Base-by-base conservation (phyloP, 1,139 yeast genomes). In the Pichia sorboxylosa region DNA sequence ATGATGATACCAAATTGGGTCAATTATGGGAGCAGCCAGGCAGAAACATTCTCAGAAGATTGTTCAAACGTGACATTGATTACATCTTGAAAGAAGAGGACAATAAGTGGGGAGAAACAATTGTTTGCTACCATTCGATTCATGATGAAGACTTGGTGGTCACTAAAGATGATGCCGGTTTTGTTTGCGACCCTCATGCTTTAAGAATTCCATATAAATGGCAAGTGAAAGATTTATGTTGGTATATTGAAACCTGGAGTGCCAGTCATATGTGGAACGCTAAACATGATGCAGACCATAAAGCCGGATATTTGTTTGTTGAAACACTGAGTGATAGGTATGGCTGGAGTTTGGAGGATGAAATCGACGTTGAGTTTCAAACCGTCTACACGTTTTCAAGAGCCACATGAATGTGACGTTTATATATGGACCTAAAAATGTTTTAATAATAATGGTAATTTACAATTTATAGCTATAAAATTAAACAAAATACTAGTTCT, bases 21-120 rank as follows among this genome's bases (percentile, higher is more conserved):
- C 73, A 76, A 1, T 72, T 65, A 45, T 82, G 85, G 79, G 73
- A 75, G 42, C 73, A 75, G 41, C 92, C 93, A 0, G 93, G 93
- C 3, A 64, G 82, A 37, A 45, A 57, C 18, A 59, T 60, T 17
- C 56, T 81, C 18, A 54, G 77, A 18, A 48, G 58, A 8, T 57
- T 71, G 40, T 57, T 66, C 47, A 55, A 52, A 17, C 67, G 64
- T 10, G 45, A 58, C n/a, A 54, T 48, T 35, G 48, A 44, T 5
- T 23, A 23, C 13, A 6, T 23, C 6, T 22, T 26, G 14, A 15
- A 47, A n/a, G 24, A 25, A 6, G 52, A 51, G 18, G 44, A 47
- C 29, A 44, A 45, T 28, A 54, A 56, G 19, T 17, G 17, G 10
- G 9, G 19, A 3, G 28, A 28, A 4, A 18, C 18, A 9, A 24